phyloP scores from a whole-genome alignment of 805 yeast genomes.

The Candida maesae region DNA sequence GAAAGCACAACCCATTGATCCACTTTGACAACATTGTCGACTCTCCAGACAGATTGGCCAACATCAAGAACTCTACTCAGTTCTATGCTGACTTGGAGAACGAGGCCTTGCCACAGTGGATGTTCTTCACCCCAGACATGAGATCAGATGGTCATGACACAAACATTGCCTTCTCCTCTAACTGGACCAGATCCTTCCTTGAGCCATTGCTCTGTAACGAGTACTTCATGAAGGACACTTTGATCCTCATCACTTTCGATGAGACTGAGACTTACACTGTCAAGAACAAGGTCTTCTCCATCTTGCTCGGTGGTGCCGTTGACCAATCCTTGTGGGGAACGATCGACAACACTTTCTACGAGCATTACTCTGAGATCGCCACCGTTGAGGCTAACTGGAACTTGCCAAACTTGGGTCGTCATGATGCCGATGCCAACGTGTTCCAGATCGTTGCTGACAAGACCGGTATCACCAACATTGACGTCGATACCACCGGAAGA shows the following conservation, averaged over 20 bases:
- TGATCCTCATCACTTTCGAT: conserved; percentile 47
- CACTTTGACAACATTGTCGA: conserved; percentile 38
- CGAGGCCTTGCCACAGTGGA: conserved; percentile 47
- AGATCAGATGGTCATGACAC: conserved; percentile 50
- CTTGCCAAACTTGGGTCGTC: conserved; percentile 46
- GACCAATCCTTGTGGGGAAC: conserved; percentile 37
- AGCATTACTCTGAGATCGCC: conserved; percentile 50
- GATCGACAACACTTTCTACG: conserved; percentile 44
- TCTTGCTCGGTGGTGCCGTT: conserved; percentile 46
- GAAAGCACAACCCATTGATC: conserved; percentile 50
- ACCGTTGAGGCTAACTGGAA: conserved; percentile 49
- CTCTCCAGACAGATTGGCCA: conserved; percentile 34
- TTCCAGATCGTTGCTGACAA: conserved; percentile 39
- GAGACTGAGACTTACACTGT: conserved; percentile 41
- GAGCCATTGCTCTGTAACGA: conserved; percentile 40
- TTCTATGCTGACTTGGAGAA: conserved; percentile 38
- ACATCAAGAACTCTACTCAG: conserved; percentile 46
- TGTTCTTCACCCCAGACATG: conserved; percentile 52
- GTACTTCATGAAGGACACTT: conserved; percentile 43
- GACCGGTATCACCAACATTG: conserved; percentile 29
- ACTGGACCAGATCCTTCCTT: conserved; percentile 43
- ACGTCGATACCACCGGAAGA: conserved; percentile 32
- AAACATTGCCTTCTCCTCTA: conserved; percentile 42
- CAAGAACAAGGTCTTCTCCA: conserved; percentile 42
- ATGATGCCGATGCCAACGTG: conserved; percentile 48